Evolutionary conservation across 306 rosid genomes (phyloP).

Genomic region (Rosa rugosa): DNA sequence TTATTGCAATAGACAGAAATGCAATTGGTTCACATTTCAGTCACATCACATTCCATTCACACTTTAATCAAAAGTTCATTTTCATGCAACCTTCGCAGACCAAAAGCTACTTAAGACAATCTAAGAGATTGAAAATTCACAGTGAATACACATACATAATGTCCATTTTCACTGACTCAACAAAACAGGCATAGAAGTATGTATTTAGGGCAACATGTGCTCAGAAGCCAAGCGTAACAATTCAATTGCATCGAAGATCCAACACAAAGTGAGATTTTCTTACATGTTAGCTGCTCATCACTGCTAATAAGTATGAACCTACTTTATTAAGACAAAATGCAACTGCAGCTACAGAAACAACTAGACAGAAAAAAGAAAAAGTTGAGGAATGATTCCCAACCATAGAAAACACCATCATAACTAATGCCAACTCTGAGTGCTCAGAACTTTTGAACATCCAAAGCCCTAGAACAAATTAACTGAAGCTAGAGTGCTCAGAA

Average conservation of each 20-base stretch:
- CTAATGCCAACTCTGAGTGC: background rate
- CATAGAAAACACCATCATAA: background rate
- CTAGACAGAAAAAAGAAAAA: background rate
- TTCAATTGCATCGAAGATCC: conserved; percentile 54
- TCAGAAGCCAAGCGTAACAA: conserved; percentile 96
- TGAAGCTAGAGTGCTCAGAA: conserved; percentile 36
- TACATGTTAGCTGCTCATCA: conserved; percentile 26
- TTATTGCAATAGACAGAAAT: background rate
- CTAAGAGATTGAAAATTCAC: background rate
- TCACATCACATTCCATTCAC: background rate
- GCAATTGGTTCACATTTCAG: background rate
- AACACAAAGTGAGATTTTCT: conserved; percentile 21
- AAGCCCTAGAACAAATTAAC: background rate
- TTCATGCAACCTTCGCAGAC: background rate
- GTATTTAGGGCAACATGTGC: conserved; percentile 17
- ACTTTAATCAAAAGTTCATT: background rate
- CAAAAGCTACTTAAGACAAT: background rate
- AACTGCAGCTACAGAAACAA: background rate
- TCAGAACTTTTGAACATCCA: background rate
- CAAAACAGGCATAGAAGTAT: background rate
- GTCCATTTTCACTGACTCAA: background rate
- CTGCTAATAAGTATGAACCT: background rate
- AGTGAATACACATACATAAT: background rate
- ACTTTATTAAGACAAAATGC: background rate
- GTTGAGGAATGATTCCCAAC: background rate